phyloP scores from a whole-genome alignment of 1,139 yeast genomes.

The Zygoascus meyerae region DNA sequence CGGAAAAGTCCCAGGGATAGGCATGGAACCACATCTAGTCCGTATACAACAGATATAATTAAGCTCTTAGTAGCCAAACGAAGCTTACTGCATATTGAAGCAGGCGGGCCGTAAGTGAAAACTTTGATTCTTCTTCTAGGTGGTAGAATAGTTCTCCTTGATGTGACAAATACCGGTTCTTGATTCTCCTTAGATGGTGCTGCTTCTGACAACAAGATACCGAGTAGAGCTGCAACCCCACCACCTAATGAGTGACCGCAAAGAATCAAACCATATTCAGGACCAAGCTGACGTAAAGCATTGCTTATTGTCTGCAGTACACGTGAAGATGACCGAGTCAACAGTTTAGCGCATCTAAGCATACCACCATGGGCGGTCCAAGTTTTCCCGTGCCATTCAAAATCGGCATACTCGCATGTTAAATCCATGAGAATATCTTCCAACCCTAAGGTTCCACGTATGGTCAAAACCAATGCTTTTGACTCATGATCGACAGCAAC shows the following conservation, averaged over 20 bases:
- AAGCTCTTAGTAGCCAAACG: slow-evolving; percentile 27
- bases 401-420: slow-evolving; percentile 31
- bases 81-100: slow-evolving; percentile 28
- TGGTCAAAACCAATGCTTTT: slow-evolving; percentile 32
- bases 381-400: slow-evolving; percentile 28
- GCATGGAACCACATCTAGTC: slow-evolving; percentile 34
- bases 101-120: slow-evolving; percentile 35
- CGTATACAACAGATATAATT: slow-evolving; percentile 33
- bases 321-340: slow-evolving; percentile 23
- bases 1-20: slow-evolving; percentile 32
- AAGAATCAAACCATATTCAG: slow-evolving; percentile 31
- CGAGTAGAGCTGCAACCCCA: slow-evolving; percentile 33
- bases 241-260: slow-evolving; percentile 37
- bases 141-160: slow-evolving; percentile 22
- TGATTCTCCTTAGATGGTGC: slow-evolving; percentile 6
- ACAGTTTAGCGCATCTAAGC: slow-evolving; percentile 30
- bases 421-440: slow-evolving; percentile 34
- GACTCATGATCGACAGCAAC: slow-evolving; percentile 32
- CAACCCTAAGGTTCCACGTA: slow-evolving; percentile 34
- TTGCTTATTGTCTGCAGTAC: slow-evolving; percentile 27
- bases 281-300: slow-evolving; percentile 26
- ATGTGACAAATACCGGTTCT: slow-evolving; percentile 19
- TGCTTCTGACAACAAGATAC: slow-evolving; percentile 28
- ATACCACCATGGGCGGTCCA: slow-evolving; percentile 35
- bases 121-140: slow-evolving; percentile 30